phyloP scores from a whole-genome alignment of 2,329 filamentous ascomycete species.

The Penicillium hordei region DNA sequence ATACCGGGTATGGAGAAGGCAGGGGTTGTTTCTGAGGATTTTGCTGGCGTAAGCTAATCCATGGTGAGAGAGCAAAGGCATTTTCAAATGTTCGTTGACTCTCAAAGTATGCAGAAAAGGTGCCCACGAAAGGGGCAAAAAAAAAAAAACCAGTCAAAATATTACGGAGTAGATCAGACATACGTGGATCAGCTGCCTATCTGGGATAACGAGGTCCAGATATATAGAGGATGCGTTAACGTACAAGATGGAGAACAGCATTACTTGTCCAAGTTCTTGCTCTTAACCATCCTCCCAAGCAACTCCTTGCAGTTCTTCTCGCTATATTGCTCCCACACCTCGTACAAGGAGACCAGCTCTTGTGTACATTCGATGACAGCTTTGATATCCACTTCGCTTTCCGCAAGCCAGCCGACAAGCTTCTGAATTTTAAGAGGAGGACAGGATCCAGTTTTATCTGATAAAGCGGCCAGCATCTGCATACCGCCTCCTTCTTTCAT shows the following conservation, averaged over 20 bases:
- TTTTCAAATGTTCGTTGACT: not conserved
- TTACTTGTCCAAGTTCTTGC: conserved; percentile 58
- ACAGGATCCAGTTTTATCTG: conserved; percentile 31
- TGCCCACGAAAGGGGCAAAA: not conserved
- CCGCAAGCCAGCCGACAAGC: conserved; percentile 77
- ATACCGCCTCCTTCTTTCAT: conserved; percentile 39
- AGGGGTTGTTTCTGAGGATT: not conserved
- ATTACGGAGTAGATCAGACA: not conserved
- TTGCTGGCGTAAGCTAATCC: not conserved
- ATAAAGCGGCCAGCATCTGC: conserved; percentile 36
- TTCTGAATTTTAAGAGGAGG: conserved; percentile 54
- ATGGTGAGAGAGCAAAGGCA: not conserved
- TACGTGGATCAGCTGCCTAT: not conserved
- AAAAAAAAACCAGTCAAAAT: not conserved
- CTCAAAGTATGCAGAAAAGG: not conserved
- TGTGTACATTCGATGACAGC: conserved; percentile 86
- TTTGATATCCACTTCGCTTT: conserved; percentile 80
- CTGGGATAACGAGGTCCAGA: not conserved
- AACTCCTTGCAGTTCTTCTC: conserved; percentile 66
- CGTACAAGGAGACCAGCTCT: conserved; percentile 87
- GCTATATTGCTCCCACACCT: conserved; percentile 66
- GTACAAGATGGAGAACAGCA: not conserved
- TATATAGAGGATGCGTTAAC: not conserved
- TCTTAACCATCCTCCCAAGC: conserved; percentile 62
- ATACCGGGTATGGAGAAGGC: not conserved